Conservation (phyloP, 257 asterid genomes). For the Gardenia jasminoides region DNA sequence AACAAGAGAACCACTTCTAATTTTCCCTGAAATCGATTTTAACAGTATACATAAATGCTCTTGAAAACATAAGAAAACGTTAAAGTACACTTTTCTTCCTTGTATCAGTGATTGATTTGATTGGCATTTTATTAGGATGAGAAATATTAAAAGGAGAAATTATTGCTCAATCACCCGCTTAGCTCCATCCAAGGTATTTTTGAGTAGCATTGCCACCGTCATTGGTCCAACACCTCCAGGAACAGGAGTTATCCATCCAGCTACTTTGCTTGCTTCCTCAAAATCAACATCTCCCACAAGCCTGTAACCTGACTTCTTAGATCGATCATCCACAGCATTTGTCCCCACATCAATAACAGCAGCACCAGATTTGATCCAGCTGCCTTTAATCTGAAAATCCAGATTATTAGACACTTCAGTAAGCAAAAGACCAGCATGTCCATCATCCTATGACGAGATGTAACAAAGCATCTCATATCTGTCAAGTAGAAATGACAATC, state of each 20-base stretch:
- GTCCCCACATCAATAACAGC: conserved; percentile 97
- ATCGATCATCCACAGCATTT: conserved; percentile 77
- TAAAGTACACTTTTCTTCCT: not conserved
- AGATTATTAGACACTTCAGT: not conserved
- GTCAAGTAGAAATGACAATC: not conserved
- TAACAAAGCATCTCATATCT: not conserved
- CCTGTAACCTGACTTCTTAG: conserved; percentile 79
- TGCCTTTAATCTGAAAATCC: conserved; percentile 72
- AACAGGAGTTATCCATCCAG: conserved; percentile 92
- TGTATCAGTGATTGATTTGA: not conserved
- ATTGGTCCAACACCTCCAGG: conserved; percentile 98
- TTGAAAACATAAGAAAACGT: not conserved
- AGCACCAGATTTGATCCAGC: conserved; percentile 99
- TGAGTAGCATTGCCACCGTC: conserved; percentile 93
- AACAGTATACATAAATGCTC: not conserved
- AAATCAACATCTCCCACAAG: conserved; percentile 94
- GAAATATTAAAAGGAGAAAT: conserved; percentile 3
- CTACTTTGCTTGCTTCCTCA: conserved; percentile 73
- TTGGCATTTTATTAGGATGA: not conserved
- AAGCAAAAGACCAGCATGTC: not conserved
- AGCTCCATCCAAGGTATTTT: conserved; percentile 86
- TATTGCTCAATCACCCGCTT: conserved; percentile 58
- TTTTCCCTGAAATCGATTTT: not conserved
- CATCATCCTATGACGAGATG: not conserved
- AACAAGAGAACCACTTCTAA: not conserved